phyloP scores from a whole-genome alignment of 495 filamentous ascomycete species.

The Podospora anserina region DNA sequence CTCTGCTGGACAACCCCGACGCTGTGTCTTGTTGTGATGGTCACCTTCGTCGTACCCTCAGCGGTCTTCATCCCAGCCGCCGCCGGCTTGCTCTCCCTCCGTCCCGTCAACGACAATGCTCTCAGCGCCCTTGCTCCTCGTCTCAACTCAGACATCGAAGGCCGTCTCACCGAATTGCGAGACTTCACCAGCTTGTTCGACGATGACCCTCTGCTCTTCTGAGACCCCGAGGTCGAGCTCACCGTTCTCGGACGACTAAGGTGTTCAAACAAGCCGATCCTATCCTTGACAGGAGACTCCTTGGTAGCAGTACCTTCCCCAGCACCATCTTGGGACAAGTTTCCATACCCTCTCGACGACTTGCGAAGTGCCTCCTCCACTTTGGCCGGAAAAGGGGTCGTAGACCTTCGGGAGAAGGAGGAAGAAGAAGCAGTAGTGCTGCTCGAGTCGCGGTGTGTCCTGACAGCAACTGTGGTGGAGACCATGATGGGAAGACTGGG shows the following conservation, averaged over 20 bases:
- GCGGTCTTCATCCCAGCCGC: background rate
- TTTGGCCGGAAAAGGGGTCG: background rate
- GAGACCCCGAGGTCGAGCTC: background rate
- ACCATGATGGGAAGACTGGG: conserved; percentile 24
- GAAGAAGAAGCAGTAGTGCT: background rate
- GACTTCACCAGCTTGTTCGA: background rate
- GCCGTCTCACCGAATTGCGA: background rate
- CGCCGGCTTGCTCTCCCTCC: conserved; percentile 1
- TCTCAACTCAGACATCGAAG: conserved; percentile 14
- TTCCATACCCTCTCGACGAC: conserved; percentile 1
- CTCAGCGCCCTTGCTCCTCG: conserved; percentile 24
- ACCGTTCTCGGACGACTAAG: conserved; percentile 19
- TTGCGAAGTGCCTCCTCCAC: background rate
- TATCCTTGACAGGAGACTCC: conserved; percentile 37
- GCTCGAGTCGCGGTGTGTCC: conserved; percentile 8
- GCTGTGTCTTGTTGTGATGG: conserved; percentile 2
- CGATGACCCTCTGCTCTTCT: background rate
- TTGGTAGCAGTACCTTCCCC: conserved; percentile 8
- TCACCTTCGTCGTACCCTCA: background rate
- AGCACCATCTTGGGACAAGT: conserved; percentile 3
- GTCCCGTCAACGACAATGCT: conserved; percentile 11
- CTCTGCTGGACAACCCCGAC: background rate
- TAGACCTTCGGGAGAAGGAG: conserved; percentile 6
- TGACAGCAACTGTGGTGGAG: conserved; percentile 22
- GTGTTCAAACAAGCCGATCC: conserved; percentile 38